These are phyloP conservation scores for Candida schatavii DNA, from an alignment of 805 yeast genomes.

Conservation along the genomic window DNA sequence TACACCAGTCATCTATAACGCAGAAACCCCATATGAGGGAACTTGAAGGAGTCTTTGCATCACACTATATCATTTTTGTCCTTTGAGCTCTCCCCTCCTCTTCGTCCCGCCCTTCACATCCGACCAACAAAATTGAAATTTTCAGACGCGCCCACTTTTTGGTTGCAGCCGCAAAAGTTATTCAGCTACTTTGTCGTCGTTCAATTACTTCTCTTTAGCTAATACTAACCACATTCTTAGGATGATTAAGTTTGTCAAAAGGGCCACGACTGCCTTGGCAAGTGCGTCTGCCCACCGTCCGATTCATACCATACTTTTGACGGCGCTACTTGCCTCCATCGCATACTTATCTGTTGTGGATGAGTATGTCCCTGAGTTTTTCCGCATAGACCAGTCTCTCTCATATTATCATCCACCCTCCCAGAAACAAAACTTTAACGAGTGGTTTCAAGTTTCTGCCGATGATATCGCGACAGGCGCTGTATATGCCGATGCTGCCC, in stretches of 20 bases:
- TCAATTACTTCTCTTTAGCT: too few relatives aligned
- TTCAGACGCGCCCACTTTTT: too few relatives aligned
- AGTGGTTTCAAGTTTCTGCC: constrained; percentile 53
- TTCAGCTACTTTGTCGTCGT: too few relatives aligned
- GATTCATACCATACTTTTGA: constrained; percentile 74
- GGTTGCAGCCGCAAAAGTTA: too few relatives aligned
- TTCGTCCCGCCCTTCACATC: too few relatives aligned
- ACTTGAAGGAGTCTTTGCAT: too few relatives aligned
- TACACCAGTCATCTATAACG: too few relatives aligned
- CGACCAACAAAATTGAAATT: too few relatives aligned
- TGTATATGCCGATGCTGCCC: constrained; percentile 44
- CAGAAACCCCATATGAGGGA: too few relatives aligned
- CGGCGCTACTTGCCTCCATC: constrained; percentile 72
- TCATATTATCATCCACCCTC: constrained; percentile 36
- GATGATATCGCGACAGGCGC: constrained; percentile 14
- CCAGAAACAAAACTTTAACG: constrained; percentile 15
- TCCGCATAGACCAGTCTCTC: constrained; percentile 30
- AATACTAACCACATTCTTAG: background rate
- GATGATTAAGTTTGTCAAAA: constrained; percentile 31
- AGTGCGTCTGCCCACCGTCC: constrained; percentile 74
- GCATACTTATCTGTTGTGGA: constrained; percentile 76
- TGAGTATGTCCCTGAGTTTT: constrained; percentile 52
- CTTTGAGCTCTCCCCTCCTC: too few relatives aligned
- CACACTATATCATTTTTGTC: too few relatives aligned
- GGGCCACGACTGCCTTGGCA: constrained; percentile 43